Percentiles rank a stretch among this genome's conserved stretches.
phyloP scores from a whole-genome alignment of 1,284 basidiomycete species.

The Cryptococcus hybrid region DNA sequence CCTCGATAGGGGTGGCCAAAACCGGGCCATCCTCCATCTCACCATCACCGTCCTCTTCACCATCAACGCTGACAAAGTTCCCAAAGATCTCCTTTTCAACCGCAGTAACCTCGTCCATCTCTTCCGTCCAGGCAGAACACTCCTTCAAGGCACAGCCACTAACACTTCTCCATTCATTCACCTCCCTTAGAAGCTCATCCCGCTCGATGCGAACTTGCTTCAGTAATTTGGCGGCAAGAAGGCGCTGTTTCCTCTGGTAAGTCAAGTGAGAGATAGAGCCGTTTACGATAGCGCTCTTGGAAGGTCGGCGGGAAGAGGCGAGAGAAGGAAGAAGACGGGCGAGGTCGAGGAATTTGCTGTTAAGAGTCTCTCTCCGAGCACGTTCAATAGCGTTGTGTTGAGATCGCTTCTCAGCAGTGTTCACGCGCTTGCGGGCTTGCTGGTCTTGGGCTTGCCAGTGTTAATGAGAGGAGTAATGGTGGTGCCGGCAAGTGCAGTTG shows the following conservation, averaged over 20 bases:
- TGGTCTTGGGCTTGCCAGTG: constrained; percentile 18
- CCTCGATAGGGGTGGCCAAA: neutral
- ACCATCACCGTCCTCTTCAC: constrained; percentile 36
- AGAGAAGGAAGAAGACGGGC: constrained; percentile 85
- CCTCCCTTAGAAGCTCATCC: constrained; percentile 74
- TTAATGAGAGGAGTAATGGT: neutral
- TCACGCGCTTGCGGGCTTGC: constrained; percentile 68
- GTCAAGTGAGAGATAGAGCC: constrained; percentile 81
- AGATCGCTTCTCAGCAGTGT: constrained; percentile 88
- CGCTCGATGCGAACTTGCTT: constrained; percentile 70
- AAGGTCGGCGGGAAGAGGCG: constrained; percentile 82
- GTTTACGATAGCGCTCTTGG: constrained; percentile 93
- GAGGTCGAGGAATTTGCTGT: constrained; percentile 80
- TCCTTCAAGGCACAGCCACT: constrained; percentile 58
- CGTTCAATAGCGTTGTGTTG: constrained; percentile 95
- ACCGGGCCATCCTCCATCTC: constrained; percentile 22
- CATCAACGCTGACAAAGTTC: constrained; percentile 40
- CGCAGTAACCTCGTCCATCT: constrained; percentile 40
- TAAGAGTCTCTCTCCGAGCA: constrained; percentile 84
- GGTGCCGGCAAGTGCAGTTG: constrained; percentile 16
- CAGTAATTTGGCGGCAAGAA: constrained; percentile 72
- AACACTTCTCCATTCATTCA: constrained; percentile 83
- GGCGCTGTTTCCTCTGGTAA: constrained; percentile 72
- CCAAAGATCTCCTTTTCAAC: constrained; percentile 51
- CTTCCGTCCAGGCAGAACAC: constrained; percentile 46